Conservation (phyloP, 2,329 filamentous ascomycete species). For the Colletotrichum cordylinicola region DNA sequence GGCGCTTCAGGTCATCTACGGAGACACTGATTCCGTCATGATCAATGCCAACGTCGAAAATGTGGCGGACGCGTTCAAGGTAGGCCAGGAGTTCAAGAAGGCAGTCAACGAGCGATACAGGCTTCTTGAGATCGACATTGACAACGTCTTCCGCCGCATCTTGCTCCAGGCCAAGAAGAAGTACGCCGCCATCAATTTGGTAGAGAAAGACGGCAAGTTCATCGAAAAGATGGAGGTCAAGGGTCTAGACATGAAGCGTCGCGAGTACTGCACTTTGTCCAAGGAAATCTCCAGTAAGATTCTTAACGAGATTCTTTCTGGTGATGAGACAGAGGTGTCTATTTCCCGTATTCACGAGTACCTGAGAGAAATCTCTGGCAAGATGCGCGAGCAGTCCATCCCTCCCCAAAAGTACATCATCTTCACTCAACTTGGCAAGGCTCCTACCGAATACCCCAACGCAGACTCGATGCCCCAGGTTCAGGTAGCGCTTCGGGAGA, state of each 20-base stretch:
- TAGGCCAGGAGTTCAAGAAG: constrained; percentile 94
- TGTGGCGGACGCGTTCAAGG: constrained; percentile 85
- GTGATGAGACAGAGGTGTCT: constrained; percentile 87
- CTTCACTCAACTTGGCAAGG: constrained; percentile 95
- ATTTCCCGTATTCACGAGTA: constrained; percentile 94
- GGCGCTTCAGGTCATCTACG: constrained; percentile 94
- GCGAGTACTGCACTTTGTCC: constrained; percentile 94
- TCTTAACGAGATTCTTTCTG: constrained; percentile 92
- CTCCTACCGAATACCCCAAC: constrained; percentile 92
- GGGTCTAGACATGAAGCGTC: constrained; percentile 95
- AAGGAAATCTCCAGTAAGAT: constrained; percentile 93
- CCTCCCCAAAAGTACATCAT: constrained; percentile 92
- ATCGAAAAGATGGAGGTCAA: constrained; percentile 97
- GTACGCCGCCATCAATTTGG: constrained; percentile 95
- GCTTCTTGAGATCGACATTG: constrained; percentile 95
- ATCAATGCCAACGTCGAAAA: constrained; percentile 98
- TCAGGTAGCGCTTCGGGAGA: constrained; percentile 89
- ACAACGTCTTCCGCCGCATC: constrained; percentile 94
- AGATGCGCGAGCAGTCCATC: constrained; percentile 83
- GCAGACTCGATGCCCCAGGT: constrained; percentile 95
- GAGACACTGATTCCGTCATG: constrained; percentile 99
- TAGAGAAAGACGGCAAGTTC: constrained; percentile 87
- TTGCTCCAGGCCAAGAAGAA: constrained; percentile 98
- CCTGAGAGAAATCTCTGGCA: constrained; percentile 79
- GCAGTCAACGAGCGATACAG: constrained; percentile 93